phyloP scores from a whole-genome alignment of 75 land plant species.

The Gnetum montanum region DNA sequence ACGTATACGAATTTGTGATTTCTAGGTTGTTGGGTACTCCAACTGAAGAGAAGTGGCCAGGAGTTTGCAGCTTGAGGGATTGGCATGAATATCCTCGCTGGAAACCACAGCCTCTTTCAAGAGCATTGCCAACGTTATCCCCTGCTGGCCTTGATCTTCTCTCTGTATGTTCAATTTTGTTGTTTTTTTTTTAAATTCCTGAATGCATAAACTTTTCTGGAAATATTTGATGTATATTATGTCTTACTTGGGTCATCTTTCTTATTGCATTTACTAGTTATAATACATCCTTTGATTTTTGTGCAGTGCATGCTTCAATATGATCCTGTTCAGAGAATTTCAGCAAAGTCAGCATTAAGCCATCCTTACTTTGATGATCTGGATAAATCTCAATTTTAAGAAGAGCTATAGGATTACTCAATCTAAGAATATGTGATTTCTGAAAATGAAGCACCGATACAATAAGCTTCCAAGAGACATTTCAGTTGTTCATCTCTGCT shows the following conservation, averaged over 20 bases:
- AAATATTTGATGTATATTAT: background rate
- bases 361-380: constrained; percentile 72
- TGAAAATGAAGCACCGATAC: background rate
- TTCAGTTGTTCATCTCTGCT: background rate
- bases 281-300: too few relatives aligned
- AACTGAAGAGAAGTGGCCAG: constrained; percentile 86
- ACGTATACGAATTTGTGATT: background rate
- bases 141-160: constrained; percentile 59
- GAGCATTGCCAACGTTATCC: constrained; percentile 61
- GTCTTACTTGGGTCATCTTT: background rate
- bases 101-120: constrained; percentile 62
- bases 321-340: constrained; percentile 59
- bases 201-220: background rate
- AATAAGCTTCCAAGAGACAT: background rate
- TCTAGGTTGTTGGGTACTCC: constrained; percentile 89
- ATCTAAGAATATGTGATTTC: background rate
- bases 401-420: background rate
- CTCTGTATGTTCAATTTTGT: constrained; percentile 20
- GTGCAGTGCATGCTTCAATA: constrained; percentile 70
- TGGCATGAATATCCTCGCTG: constrained; percentile 98
- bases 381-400: constrained; percentile 66
- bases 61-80: constrained; percentile 67
- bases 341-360: constrained; percentile 65
- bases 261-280: too few relatives aligned
- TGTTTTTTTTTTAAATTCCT: background rate